These are phyloP conservation scores for Wickerhamomyces hampshirensis DNA, from an alignment of 805 yeast species.

Conservation along the genomic window DNA sequence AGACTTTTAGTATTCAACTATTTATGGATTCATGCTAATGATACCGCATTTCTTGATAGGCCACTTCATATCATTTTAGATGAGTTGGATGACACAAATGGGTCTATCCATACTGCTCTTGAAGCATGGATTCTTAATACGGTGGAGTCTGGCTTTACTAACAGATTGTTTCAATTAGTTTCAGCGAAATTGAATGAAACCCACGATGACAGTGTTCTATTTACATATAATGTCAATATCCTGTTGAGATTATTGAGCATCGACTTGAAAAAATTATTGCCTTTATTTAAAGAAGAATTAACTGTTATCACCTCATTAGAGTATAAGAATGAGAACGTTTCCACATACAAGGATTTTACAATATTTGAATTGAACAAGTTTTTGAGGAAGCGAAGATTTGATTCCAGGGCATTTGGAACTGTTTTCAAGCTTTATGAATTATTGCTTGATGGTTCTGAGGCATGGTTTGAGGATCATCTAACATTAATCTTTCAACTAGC, in stretches of 20 bases:
- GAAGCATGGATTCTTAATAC: slow-evolving; percentile 45
- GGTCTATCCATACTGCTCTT: slow-evolving; percentile 37
- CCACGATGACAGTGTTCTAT: slow-evolving; percentile 57
- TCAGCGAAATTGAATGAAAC: slow-evolving; percentile 46
- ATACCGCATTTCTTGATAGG: slow-evolving; percentile 41
- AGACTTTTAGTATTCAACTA: slow-evolving; percentile 54
- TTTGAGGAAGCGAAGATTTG: slow-evolving; percentile 30
- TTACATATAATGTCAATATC: slow-evolving; percentile 56
- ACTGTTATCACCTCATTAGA: slow-evolving; percentile 48
- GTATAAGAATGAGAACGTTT: slow-evolving; percentile 40
- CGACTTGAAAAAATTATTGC: slow-evolving; percentile 38
- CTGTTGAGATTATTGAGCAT: slow-evolving; percentile 48
- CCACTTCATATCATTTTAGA: slow-evolving; percentile 71
- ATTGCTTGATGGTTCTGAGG: slow-evolving; percentile 54
- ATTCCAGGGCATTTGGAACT: slow-evolving; percentile 36
- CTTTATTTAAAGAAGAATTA: slow-evolving; percentile 51
- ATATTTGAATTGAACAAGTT: slow-evolving; percentile 43
- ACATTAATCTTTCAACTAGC: slow-evolving; percentile 36
- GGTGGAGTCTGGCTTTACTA: slow-evolving; percentile 48
- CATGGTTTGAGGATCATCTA: slow-evolving; percentile 42
- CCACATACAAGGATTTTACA: slow-evolving; percentile 58
- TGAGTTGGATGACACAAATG: slow-evolving; percentile 42
- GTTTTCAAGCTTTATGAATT: slow-evolving; percentile 41
- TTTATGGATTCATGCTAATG: slow-evolving; percentile 74
- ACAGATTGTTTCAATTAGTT: slow-evolving; percentile 55